These are phyloP conservation scores for Penicillium glabrum DNA, from an alignment of 2,329 filamentous ascomycete genomes.

Conservation along the genomic window DNA sequence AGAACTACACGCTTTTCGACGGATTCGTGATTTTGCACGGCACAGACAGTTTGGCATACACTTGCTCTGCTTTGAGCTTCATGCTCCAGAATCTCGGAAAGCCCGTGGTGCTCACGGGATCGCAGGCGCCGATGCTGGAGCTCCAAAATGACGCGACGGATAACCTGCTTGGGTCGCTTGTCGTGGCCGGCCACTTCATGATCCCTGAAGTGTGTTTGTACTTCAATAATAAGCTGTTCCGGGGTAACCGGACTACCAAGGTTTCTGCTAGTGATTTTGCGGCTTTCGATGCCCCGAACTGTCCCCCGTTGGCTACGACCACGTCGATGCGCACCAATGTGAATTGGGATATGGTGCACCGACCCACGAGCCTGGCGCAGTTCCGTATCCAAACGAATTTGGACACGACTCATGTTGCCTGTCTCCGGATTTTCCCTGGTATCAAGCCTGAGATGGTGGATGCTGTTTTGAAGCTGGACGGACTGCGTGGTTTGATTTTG, in stretches of 20 bases:
- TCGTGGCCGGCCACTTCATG: conserved; percentile 88
- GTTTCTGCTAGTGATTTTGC: conserved; percentile 82
- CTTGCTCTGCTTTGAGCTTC: conserved; percentile 85
- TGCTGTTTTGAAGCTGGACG: conserved; percentile 73
- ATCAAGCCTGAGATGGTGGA: conserved; percentile 94
- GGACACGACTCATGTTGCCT: conserved; percentile 85
- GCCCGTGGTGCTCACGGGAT: conserved; percentile 82
- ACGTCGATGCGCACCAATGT: conserved; percentile 79
- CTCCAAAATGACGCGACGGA: conserved; percentile 89
- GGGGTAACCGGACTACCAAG: conserved; percentile 86
- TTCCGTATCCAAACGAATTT: conserved; percentile 74
- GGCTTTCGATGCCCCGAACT: conserved; percentile 87
- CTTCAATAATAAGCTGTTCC: conserved; percentile 88
- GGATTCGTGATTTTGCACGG: conserved; percentile 90
- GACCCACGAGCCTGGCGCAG: conserved; percentile 70
- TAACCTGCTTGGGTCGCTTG: conserved; percentile 82
- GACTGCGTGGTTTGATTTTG: conserved; percentile 76
- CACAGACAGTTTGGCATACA: conserved; percentile 87
- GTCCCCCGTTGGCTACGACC: conserved; percentile 75
- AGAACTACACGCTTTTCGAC: conserved; percentile 86
- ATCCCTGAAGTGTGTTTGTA: conserved; percentile 92
- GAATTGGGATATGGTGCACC: conserved; percentile 73
- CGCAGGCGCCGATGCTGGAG: conserved; percentile 82
- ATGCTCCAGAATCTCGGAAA: conserved; percentile 91
- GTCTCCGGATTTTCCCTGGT: conserved; percentile 85